These are phyloP conservation scores for Plenodomus lindquistii DNA, from an alignment of 2,329 filamentous ascomycete species.

Conservation along the genomic window DNA sequence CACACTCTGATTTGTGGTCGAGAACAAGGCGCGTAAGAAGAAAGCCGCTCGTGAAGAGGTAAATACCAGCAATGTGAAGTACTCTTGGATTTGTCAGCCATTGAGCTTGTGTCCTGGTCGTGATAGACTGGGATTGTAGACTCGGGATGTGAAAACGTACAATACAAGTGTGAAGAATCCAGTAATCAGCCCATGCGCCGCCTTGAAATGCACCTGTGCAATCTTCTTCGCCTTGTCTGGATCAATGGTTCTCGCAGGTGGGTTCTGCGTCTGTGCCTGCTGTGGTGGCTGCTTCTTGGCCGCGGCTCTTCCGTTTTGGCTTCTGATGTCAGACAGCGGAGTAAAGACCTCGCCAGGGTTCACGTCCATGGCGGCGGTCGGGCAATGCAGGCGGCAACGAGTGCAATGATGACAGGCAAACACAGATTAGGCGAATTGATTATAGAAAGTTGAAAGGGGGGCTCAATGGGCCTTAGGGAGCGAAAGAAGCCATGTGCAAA, in stretches of 20 bases:
- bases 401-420: constrained; percentile 1
- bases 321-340: constrained; percentile 43
- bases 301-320: constrained; percentile 38
- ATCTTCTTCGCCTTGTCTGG: constrained; percentile 44
- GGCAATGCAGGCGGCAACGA: constrained; percentile 1
- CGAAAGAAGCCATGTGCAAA: constrained; percentile 23
- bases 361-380: constrained; percentile 41
- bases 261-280: constrained; percentile 15
- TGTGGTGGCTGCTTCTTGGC: constrained; percentile 25
- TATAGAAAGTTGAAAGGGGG: constrained; percentile 2
- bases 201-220: constrained; percentile 56
- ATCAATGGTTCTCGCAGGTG: constrained; percentile 8
- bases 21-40: constrained; percentile 83
- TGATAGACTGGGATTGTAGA: too few relatives aligned
- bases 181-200: constrained; percentile 56
- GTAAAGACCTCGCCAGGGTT: constrained; percentile 43
- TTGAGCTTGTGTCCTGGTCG: too few relatives aligned
- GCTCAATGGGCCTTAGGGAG: constrained; percentile 18
- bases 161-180: constrained; percentile 73
- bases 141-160: constrained; percentile 35
- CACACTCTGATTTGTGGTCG: constrained; percentile 77
- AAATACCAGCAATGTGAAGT: constrained; percentile 80
- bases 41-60: constrained; percentile 93
- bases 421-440: constrained; percentile 4
- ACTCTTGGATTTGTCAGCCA: constrained; percentile 49